Evolutionary conservation across 2,329 filamentous ascomycete species (phyloP), one percentile per base, ranked within the genome.

Genomic region (Monilinia laxa): DNA sequence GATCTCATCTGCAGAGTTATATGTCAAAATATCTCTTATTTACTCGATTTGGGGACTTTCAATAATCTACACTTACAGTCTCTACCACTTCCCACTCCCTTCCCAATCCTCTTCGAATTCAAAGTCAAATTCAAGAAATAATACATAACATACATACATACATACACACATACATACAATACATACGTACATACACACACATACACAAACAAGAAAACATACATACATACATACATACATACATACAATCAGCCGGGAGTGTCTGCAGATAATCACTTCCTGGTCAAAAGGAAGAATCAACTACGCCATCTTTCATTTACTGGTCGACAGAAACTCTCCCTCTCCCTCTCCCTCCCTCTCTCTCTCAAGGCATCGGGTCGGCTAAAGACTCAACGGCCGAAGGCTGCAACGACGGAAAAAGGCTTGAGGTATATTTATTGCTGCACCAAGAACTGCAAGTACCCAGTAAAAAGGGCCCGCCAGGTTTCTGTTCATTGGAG

Each of bases 361-460:
- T 35, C 31, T 35, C 18, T 54, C 59, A 59, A 62, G 65, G 57
- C 51, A 63, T 69, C 68, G 67, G 68, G 65, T 68, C 71, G 70
- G 69, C 66, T 73, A 73, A 72, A 69, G 68, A 63, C 67, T 63
- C 67, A 68, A 70, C 65, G 67, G 68, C 62, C 64, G 65, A 69
- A 72, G 70, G 71, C 70, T 71, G 69, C 70, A 70, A 68, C 68
- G 63, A 51, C 60, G 57, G 65, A 66, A 64, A 66, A 66, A 66
- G 64, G 57, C 49, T 51, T 62, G 64, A 42, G 52, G 65, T 56
- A 51, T 31, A 56, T 66, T 54, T 38, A 62, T 66, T 67, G 63
- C 68, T 70, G 71, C 71, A 71, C 65, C 68, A 67, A 65, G 64
- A 64, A 65, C 70, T 72, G 71, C 70, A 70, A 71, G 68, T 69